Evolutionary conservation across 257 asterid species (phyloP).

Genomic region (Jacaranda mimosifolia): DNA sequence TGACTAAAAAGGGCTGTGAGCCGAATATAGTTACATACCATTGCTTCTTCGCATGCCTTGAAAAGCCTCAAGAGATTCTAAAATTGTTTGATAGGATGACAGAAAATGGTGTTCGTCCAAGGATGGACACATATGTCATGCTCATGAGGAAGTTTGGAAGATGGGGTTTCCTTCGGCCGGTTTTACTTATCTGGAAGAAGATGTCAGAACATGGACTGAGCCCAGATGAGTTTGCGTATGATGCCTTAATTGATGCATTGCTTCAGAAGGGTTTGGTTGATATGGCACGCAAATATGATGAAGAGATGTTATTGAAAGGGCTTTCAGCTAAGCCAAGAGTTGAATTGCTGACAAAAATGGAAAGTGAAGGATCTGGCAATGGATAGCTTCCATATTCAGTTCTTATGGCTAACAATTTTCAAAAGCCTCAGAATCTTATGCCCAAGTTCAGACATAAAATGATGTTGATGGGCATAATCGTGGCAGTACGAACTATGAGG

Average conservation of each 20-base stretch:
- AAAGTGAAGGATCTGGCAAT: conserved; percentile 38
- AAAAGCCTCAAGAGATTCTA: conserved; percentile 81
- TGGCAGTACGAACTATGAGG: not conserved
- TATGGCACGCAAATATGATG: conserved; percentile 80
- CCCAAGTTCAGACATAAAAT: not conserved
- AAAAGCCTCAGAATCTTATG: conserved; percentile 4
- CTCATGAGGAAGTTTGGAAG: conserved; percentile 94
- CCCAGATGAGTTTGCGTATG: conserved; percentile 87
- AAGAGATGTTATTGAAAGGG: conserved; percentile 81
- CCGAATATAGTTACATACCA: conserved; percentile 77
- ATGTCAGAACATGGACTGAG: conserved; percentile 77
- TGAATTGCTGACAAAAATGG: conserved; percentile 52
- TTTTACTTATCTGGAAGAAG: conserved; percentile 73
- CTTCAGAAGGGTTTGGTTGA: conserved; percentile 85
- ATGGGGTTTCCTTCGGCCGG: conserved; percentile 96
- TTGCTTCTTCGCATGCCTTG: conserved; percentile 73
- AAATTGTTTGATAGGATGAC: conserved; percentile 78
- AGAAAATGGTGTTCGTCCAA: conserved; percentile 74
- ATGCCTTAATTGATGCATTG: conserved; percentile 87
- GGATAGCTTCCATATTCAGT: conserved; percentile 34
- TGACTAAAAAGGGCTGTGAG: conserved; percentile 70
- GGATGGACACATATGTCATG: conserved; percentile 88
- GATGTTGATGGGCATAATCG: not conserved
- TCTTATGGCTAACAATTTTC: conserved; percentile 24
- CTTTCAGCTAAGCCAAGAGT: conserved; percentile 90